Evolutionary conservation across 2,329 filamentous ascomycete species (phyloP).

Genomic region (Colletotrichum noveboracense): DNA sequence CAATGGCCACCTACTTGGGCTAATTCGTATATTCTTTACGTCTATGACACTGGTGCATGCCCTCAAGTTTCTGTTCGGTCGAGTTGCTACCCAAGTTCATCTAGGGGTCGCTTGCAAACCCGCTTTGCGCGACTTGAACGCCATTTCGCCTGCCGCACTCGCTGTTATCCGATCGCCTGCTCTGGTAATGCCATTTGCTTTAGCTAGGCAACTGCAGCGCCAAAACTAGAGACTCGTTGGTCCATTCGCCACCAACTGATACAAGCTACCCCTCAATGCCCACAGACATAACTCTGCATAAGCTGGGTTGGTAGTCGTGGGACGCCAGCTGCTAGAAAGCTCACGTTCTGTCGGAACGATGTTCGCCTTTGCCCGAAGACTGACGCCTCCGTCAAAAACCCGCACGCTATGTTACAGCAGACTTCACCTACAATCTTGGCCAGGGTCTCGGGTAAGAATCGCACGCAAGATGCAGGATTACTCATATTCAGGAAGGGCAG

Average conservation of each 20-base stretch:
- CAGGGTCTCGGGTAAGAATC: background rate
- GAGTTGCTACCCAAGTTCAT: background rate
- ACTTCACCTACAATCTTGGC: background rate
- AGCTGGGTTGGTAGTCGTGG: background rate
- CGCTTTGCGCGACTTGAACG: background rate
- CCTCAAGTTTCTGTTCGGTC: background rate
- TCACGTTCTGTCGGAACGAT: background rate
- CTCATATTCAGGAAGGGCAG: background rate
- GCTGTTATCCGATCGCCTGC: background rate
- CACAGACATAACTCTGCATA: background rate
- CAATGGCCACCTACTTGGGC: background rate
- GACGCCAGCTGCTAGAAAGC: background rate
- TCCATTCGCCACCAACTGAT: background rate
- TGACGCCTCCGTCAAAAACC: background rate
- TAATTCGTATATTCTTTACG: background rate
- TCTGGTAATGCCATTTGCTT: background rate
- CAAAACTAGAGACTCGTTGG: background rate
- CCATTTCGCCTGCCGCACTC: background rate
- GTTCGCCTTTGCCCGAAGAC: background rate
- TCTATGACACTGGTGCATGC: background rate
- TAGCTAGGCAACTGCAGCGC: background rate
- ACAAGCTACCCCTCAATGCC: background rate
- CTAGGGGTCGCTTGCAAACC: background rate
- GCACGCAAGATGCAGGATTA: background rate
- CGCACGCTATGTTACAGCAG: background rate